Evolutionary conservation across 352 stramenopile species (phyloP), one percentile per base, ranked within the genome.

Genomic region (Pythium monospermum): DNA sequence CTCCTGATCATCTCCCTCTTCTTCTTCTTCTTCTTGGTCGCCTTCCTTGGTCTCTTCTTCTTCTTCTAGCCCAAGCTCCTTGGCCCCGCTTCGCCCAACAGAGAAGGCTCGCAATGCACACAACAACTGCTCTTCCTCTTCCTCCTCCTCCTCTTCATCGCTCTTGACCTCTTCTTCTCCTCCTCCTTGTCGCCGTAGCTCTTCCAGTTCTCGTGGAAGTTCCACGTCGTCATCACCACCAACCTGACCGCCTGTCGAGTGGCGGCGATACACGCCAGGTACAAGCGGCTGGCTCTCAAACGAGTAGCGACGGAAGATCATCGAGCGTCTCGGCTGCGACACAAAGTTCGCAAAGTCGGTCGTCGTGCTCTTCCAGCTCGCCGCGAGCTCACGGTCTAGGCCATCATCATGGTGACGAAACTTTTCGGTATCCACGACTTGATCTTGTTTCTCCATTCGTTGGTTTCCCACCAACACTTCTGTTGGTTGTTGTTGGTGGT

Each of bases 311-410:
- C 47, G 46, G 23, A 53, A 63, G 35, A 63, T 47, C 13, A 57
- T 30, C 15, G 55, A 53, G 6, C 55, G 55, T 12, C 55, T 47
- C 16, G 40, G 40, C 32, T 49, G 55, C 18, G 55, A 39, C 13
- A 63, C 55, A 39, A 63, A 63, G 42, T 63, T 63, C 12, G 55
- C 45, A 19, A 63, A 63, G 28, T 63, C 55, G 19, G 54, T 49
- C 1, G 46, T 55, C 40, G 37, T 40, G 7, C 27, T 19, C 21
- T 56, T 55, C 45, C 37, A 56, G 25, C 18, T 41, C 1, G 30
- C 38, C 1, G 39, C 27, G 23, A 28, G 31, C 15, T 15, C 16
- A 21, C n/a, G 42, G 16, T 35, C 39, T 18, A 27, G 13, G 30
- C 13, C 21, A 7, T 19, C 21, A 19, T 36, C 30, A 23, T 45